Base-by-base conservation (phyloP, 2,329 filamentous ascomycete genomes). In the Cladorrhinum sp. region DNA sequence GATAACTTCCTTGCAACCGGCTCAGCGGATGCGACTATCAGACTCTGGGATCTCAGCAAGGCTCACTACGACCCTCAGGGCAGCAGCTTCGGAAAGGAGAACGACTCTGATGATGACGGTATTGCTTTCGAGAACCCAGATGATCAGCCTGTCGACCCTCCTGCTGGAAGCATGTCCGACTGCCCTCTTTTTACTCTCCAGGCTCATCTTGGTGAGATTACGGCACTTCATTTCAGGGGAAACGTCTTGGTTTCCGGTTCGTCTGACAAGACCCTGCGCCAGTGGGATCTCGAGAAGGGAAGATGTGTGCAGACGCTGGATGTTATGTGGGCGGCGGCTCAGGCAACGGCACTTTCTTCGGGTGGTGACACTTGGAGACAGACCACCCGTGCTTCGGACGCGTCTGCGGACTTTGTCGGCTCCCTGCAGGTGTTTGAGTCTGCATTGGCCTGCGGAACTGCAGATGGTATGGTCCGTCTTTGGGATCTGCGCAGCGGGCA, bases 261-360 rank as follows among this genome's bases (percentile, higher is more conserved):
- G 7, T 90, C 95, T 0, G 95, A 99, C 78, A 99, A 99, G 81
- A 99, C 95, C 1, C 80, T 99, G 58, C 88, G 95, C 50, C 95
- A 99, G 74, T 99, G 95, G 95, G 95, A 99, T 78, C 82, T 99
- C 54, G 91, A 93, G 69, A 97, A 93, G 73, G 95, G 95, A n/a
- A 89, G 95, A 53, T 98, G 95, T 74, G 91, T 99, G 57, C 95
- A 99, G 76, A 99, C 95, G 2, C 80, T 99, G 53, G 95, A 99
- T 75, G 93, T 99, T 6, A 90, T 99, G 73, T 99, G 95, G 95
- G 95, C 95, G 9, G 93, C 95, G 3, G 93, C 95, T 2, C 93
- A 97, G 77, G 91, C 92, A 12, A 90, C 87, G 9, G 85, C 87
- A 41, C 81, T 91, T 58, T 82, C 82, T 55, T 81, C 84, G 1